Evolutionary conservation across 139 green algal species (phyloP).

Genomic region (Chlorella sp.): DNA sequence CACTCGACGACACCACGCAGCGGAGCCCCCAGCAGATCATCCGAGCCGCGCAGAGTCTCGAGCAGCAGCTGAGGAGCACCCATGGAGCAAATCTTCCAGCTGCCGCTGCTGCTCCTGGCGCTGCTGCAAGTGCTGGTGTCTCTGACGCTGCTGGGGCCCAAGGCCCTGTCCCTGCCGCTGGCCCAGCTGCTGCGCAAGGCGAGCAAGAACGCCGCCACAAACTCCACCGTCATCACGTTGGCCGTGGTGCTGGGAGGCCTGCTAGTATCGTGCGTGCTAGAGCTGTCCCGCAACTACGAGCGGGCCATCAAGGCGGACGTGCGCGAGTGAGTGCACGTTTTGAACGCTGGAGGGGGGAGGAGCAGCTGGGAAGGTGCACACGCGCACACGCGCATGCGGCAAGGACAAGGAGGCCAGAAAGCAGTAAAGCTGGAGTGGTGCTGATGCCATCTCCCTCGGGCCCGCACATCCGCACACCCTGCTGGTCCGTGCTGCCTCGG

Average conservation of each 20-base stretch:
- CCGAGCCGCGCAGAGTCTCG: no score
- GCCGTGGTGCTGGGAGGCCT: conserved; percentile 2
- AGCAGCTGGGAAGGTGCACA: background rate
- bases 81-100: conserved; percentile 35
- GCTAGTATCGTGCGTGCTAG: background rate
- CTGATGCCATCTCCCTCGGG: background rate
- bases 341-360: no score
- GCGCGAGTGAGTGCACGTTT: conserved; percentile 3
- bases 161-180: conserved; percentile 1
- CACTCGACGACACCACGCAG: no score
- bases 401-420: background rate
- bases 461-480: background rate
- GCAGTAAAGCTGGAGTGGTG: background rate
- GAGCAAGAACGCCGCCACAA: background rate
- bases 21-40: no score
- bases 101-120: conserved; percentile 17
- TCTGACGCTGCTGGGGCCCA: conserved; percentile 3
- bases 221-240: conserved; percentile 1
- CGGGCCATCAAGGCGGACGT: background rate
- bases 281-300: background rate
- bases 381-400: background rate
- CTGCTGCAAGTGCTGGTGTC: conserved; percentile 7
- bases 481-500: background rate
- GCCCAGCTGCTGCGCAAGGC: background rate
- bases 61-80: background rate